Evolutionary conservation across 441 rosid species (phyloP).

Genomic region (Codiaeum variegatum): DNA sequence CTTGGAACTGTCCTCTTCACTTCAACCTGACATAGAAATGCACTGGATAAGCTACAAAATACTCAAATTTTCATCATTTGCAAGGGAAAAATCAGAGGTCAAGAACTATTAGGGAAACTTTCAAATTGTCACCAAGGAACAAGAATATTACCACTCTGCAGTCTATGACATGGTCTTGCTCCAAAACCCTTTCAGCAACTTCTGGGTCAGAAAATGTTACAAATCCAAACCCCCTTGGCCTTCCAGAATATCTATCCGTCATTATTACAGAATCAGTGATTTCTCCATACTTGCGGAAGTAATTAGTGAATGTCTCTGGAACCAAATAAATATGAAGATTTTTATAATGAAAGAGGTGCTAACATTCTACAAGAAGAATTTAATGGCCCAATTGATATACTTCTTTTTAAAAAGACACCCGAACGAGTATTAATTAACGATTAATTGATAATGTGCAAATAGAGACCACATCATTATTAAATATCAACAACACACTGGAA

Average conservation of each 20-base stretch:
- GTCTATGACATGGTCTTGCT: slow-evolving; percentile 65
- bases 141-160: slow-evolving; percentile 48
- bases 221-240: slow-evolving; percentile 91
- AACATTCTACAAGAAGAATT: not conserved
- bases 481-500: not conserved
- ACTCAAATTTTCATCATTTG: not conserved
- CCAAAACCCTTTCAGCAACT: slow-evolving; percentile 75
- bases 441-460: not conserved
- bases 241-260: slow-evolving; percentile 78
- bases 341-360: not conserved
- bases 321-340: slow-evolving; percentile 1
- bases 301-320: slow-evolving; percentile 67
- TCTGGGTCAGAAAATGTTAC: slow-evolving; percentile 75
- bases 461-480: not conserved
- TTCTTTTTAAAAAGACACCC: not conserved
- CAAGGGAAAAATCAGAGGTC: not conserved
- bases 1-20: slow-evolving; percentile 85
- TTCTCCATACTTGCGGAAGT: slow-evolving; percentile 85
- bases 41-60: slow-evolving; percentile 11
- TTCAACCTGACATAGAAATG: slow-evolving; percentile 59
- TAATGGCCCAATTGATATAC: not conserved
- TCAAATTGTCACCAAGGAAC: not conserved
- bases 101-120: not conserved
- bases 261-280: slow-evolving; percentile 79
- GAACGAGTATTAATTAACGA: not conserved